phyloP scores from a whole-genome alignment of 1,139 yeast species.

The Citeromyces hawaiiensis region DNA sequence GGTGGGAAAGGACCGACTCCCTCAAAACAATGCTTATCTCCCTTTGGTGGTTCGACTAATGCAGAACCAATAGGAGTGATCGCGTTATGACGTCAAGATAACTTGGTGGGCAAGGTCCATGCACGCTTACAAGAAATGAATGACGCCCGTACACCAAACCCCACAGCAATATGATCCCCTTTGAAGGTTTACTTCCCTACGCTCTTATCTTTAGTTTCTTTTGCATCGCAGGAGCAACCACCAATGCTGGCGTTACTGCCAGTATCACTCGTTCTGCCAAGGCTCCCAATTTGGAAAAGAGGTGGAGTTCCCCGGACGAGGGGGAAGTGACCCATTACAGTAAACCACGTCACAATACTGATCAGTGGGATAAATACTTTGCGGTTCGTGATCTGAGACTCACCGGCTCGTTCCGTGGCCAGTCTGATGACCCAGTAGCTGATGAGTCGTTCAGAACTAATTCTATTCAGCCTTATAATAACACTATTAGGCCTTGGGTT shows the following conservation, averaged over 20 bases:
- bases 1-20: too few relatives aligned
- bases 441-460: slow-evolving; percentile 58
- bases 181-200: slow-evolving; percentile 60
- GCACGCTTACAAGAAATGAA: too few relatives aligned
- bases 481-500: slow-evolving; percentile 18
- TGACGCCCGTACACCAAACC: too few relatives aligned
- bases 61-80: too few relatives aligned
- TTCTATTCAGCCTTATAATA: slow-evolving; percentile 21
- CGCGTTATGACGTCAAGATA: too few relatives aligned
- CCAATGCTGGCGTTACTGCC: slow-evolving; percentile 17
- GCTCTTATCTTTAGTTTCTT: slow-evolving; percentile 45
- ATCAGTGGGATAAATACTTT: slow-evolving; percentile 36
- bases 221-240: slow-evolving; percentile 37
- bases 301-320: slow-evolving; percentile 4
- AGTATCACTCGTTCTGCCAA: slow-evolving; percentile 12
- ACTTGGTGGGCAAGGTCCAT: too few relatives aligned
- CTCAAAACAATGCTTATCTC: too few relatives aligned
- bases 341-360: slow-evolving; percentile 37
- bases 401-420: slow-evolving; percentile 66
- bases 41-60: too few relatives aligned
- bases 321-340: slow-evolving; percentile 15
- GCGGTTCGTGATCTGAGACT: slow-evolving; percentile 60
- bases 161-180: slow-evolving; percentile 45
- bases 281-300: slow-evolving; percentile 16
- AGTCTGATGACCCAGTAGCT: slow-evolving; percentile 53